These are phyloP conservation scores for Moesziomyces globuligerus DNA, from an alignment of 1,284 basidiomycete genomes.

Conservation along the genomic window DNA sequence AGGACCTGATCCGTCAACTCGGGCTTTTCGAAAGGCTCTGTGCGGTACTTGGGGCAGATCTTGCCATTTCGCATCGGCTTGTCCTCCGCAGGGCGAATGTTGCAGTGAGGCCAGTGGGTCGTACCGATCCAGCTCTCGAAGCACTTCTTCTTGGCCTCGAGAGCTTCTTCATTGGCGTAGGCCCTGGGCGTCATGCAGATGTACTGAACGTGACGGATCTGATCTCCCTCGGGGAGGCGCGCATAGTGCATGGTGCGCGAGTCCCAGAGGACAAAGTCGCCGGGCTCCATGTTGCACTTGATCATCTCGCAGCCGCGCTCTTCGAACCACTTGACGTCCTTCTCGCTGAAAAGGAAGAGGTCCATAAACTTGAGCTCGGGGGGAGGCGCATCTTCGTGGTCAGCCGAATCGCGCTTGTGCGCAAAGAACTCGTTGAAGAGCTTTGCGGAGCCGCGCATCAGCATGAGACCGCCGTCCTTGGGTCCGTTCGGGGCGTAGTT, in stretches of 20 bases:
- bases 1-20: conserved; percentile 13
- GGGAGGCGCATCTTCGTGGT: conserved; percentile 51
- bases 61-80: conserved; percentile 11
- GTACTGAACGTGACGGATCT: conserved; percentile 37
- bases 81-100: conserved; percentile 14
- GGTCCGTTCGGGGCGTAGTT: conserved; percentile 68
- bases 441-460: conserved; percentile 67
- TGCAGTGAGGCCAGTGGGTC: conserved; percentile 26
- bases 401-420: conserved; percentile 42
- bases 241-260: conserved; percentile 52
- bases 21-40: conserved; percentile 19
- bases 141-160: conserved; percentile 15
- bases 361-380: conserved; percentile 44
- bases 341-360: conserved; percentile 62
- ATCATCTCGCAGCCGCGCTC: conserved; percentile 57
- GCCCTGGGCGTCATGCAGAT: conserved; percentile 15
- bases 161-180: conserved; percentile 8
- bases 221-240: conserved; percentile 8
- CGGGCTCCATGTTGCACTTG: conserved; percentile 58
- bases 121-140: conserved; percentile 22
- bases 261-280: conserved; percentile 59
- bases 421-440: conserved; percentile 68
- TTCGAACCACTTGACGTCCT: conserved; percentile 61
- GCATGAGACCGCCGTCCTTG: conserved; percentile 69
- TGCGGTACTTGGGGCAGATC: conserved; percentile 18